phyloP scores from a whole-genome alignment of 108 stramenopile species.

The Pelagomonas calceolata region DNA sequence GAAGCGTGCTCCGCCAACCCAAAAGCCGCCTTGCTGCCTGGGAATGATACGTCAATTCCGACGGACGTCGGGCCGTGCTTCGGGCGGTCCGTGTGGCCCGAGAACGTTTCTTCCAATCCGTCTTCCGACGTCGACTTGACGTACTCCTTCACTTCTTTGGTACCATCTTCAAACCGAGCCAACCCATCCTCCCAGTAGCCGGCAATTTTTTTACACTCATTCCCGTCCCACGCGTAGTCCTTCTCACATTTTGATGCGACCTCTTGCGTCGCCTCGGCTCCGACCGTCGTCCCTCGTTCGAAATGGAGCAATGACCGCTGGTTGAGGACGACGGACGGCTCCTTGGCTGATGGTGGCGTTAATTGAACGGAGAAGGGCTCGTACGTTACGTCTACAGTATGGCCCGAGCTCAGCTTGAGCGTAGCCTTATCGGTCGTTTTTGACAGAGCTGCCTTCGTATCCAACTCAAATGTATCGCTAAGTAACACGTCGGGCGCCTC shows the following conservation, averaged over 20 bases:
- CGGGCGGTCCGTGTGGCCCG: constrained; percentile 72
- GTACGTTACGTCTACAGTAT: not conserved
- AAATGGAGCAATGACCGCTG: not conserved
- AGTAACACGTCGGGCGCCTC: not conserved
- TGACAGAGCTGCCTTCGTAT: not conserved
- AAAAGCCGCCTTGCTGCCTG: constrained; percentile 62
- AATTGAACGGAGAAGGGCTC: not conserved
- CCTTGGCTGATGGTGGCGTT: not conserved
- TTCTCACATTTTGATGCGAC: not conserved
- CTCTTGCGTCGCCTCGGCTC: not conserved
- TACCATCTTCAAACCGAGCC: constrained; percentile 71
- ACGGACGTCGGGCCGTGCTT: constrained; percentile 86
- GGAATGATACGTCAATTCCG: constrained; percentile 84
- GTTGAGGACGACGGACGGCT: not conserved
- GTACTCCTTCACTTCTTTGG: not conserved
- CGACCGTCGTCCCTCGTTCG: not conserved
- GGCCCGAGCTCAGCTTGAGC: not conserved
- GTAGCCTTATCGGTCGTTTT: too few species aligned
- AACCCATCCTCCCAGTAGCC: constrained; percentile 85
- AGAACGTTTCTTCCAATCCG: constrained; percentile 81
- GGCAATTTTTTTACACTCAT: constrained; percentile 66
- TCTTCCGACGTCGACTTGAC: constrained; percentile 24
- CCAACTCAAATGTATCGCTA: not conserved
- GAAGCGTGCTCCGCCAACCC: constrained; percentile 97
- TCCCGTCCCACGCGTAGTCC: constrained; percentile 8